These are phyloP conservation scores for Sporothrix mexicana DNA, from an alignment of 2,329 filamentous ascomycete species.

Conservation along the genomic window DNA sequence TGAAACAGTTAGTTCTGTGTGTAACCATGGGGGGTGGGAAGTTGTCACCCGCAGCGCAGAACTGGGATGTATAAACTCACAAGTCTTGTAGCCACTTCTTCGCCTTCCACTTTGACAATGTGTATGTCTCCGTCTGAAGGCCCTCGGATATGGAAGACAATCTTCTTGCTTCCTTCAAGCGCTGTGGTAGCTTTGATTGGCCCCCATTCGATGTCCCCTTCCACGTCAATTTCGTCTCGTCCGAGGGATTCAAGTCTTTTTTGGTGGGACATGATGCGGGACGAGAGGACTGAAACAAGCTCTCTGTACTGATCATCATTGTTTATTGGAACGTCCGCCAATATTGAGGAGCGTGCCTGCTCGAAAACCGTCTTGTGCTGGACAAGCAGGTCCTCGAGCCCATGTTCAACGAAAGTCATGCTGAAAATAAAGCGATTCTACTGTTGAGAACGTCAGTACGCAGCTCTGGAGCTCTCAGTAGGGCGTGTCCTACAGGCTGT, in stretches of 20 bases:
- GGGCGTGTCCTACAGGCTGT: no score
- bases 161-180: neutral
- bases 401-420: no score
- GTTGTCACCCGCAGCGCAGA: neutral
- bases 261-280: neutral
- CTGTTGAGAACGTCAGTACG: no score
- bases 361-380: neutral
- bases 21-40: neutral
- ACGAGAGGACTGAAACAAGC: neutral
- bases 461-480: no score
- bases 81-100: neutral
- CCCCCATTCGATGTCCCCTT: neutral
- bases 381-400: neutral
- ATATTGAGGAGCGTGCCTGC: neutral
- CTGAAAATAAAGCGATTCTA: no score
- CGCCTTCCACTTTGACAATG: neutral
- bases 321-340: neutral
- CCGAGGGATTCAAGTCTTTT: neutral
- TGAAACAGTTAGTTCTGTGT: neutral
- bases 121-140: neutral
- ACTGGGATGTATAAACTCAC: neutral
- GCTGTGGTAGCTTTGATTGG: neutral
- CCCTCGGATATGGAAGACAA: neutral
- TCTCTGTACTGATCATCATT: neutral
- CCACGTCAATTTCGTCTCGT: neutral